Conservation (phyloP, 139 green algal species). For the Tetradesmus lagerheimii region DNA sequence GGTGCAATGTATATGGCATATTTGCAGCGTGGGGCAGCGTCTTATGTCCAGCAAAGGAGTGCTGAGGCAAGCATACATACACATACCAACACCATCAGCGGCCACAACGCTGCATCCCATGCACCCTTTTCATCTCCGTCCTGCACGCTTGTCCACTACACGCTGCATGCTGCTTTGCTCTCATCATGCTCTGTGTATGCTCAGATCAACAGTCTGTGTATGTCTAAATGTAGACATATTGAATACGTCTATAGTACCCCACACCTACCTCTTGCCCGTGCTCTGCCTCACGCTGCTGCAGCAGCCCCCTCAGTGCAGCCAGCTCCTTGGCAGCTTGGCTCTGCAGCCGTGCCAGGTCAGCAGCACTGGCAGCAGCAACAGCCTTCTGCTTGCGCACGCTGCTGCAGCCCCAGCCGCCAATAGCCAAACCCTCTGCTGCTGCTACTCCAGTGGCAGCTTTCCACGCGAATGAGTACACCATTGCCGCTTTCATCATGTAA, state of each 20-base stretch:
- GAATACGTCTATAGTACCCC: neutral
- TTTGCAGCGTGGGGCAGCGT: neutral
- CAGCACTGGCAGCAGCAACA: neutral
- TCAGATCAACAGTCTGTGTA: no score
- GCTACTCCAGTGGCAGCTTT: slow-evolving; percentile 44
- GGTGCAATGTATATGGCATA: neutral
- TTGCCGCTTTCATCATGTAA: slow-evolving; percentile 39
- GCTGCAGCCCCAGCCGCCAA: slow-evolving; percentile 33
- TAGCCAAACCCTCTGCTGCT: slow-evolving; percentile 39
- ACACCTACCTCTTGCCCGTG: slow-evolving; percentile 20
- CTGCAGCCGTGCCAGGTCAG: neutral
- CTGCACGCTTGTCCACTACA: no score
- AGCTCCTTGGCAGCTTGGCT: slow-evolving; percentile 11
- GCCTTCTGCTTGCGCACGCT: neutral
- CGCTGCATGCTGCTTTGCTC: no score
- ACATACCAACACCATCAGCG: no score
- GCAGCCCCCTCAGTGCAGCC: slow-evolving; percentile 11
- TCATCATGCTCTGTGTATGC: neutral
- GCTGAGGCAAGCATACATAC: no score
- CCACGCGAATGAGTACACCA: slow-evolving; percentile 43
- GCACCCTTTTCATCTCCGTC: no score
- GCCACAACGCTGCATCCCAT: no score
- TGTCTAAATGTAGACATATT: no score
- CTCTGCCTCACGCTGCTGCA: slow-evolving; percentile 22
- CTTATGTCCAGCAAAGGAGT: no score